A percentile compares a stretch with the other conserved stretches of the same genome.
Conservation (phyloP, 352 stramenopile genomes). For the Pythium periplocum region DNA sequence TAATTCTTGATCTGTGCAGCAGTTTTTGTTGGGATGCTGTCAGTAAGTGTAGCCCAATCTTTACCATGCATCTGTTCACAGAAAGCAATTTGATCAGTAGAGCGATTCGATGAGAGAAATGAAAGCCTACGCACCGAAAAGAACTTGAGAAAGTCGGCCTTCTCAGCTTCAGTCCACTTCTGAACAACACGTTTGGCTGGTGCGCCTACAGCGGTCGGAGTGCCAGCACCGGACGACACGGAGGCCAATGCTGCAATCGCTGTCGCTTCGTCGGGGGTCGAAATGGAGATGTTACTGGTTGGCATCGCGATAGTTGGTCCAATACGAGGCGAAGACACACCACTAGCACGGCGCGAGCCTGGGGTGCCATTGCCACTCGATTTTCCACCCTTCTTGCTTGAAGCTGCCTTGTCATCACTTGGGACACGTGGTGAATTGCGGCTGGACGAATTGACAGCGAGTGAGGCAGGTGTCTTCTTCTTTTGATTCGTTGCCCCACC, state of each 20-base stretch:
- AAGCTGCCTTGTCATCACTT: conserved; percentile 12
- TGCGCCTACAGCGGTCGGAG: conserved; percentile 16
- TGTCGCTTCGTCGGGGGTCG: neutral
- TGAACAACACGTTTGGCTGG: conserved; percentile 80
- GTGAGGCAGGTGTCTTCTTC: conserved; percentile 16
- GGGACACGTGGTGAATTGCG: conserved; percentile 17
- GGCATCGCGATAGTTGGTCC: conserved; percentile 19
- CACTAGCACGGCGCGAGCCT: neutral
- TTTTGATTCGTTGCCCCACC: conserved; percentile 10
- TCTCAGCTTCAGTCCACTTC: conserved; percentile 89
- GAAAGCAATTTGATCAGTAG: too few species aligned
- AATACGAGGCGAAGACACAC: conserved; percentile 15
- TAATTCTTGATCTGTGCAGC: conserved; percentile 91
- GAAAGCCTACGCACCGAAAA: conserved; percentile 56
- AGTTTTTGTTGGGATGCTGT: conserved; percentile 87
- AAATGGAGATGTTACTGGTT: neutral
- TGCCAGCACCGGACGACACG: neutral
- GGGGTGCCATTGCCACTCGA: conserved; percentile 6
- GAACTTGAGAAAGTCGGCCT: conserved; percentile 84
- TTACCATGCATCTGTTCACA: conserved; percentile 68
- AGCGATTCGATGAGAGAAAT: too few species aligned
- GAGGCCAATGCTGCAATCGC: conserved; percentile 1
- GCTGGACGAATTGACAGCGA: conserved; percentile 5
- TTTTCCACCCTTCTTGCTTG: conserved; percentile 15
- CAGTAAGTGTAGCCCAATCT: conserved; percentile 82